These are phyloP conservation scores for Canariomyces notabilis DNA, from an alignment of 2,329 filamentous ascomycete species.

Conservation along the genomic window DNA sequence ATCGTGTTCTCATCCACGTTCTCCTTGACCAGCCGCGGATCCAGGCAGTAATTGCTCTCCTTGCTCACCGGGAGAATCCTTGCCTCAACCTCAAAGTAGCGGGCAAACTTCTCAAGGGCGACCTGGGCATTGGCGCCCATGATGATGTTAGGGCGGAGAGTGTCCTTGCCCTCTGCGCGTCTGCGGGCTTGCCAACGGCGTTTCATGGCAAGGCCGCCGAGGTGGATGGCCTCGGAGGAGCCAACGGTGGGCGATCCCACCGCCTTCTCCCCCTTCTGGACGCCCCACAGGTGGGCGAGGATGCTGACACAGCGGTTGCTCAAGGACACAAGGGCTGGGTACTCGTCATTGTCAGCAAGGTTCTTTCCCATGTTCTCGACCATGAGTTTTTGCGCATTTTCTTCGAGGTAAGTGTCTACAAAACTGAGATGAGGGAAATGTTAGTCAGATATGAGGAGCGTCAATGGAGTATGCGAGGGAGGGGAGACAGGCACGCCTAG, in stretches of 20 bases:
- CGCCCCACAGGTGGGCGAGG: conserved; percentile 61
- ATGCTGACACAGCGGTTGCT: conserved; percentile 66
- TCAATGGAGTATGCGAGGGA: conserved; percentile 27
- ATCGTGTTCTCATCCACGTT: conserved; percentile 74
- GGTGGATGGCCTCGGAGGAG: conserved; percentile 65
- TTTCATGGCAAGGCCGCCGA: conserved; percentile 70
- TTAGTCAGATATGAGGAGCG: not conserved
- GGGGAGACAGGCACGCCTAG: conserved; percentile 16
- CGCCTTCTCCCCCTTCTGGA: conserved; percentile 56
- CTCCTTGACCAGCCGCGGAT: conserved; percentile 58
- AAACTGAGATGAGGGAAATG: conserved; percentile 47
- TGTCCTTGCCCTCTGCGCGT: conserved; percentile 55
- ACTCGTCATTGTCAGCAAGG: conserved; percentile 65
- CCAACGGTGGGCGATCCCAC: conserved; percentile 67
- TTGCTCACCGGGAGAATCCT: conserved; percentile 58
- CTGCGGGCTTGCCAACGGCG: conserved; percentile 65
- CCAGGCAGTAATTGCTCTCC: conserved; percentile 56
- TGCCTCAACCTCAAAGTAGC: conserved; percentile 70
- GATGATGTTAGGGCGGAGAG: conserved; percentile 62
- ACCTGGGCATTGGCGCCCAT: conserved; percentile 73
- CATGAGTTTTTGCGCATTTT: conserved; percentile 59
- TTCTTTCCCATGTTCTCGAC: conserved; percentile 66
- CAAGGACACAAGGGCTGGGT: conserved; percentile 53
- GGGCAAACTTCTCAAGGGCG: conserved; percentile 65
- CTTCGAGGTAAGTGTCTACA: conserved; percentile 68